A percentile compares a stretch with the other conserved stretches of the same genome.
Evolutionary conservation across 768 basidiomycete species (phyloP).

Genomic region (Amyloporia xantha): DNA sequence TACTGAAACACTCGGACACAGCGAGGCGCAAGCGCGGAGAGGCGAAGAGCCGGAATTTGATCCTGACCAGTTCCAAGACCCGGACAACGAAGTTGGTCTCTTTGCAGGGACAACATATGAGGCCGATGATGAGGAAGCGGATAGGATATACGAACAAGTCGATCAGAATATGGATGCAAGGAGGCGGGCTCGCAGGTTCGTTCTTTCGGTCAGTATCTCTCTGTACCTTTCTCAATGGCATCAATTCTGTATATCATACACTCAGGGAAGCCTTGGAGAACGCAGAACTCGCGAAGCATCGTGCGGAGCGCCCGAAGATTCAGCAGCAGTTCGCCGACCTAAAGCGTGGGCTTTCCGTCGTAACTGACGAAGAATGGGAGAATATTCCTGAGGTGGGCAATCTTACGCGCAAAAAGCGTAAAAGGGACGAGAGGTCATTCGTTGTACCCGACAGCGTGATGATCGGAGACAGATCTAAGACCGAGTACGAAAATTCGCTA

Average conservation of each 20-base stretch:
- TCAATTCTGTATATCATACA: background rate
- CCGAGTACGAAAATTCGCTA: slow-evolving; percentile 71
- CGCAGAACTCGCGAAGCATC: slow-evolving; percentile 65
- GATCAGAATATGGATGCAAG: slow-evolving; percentile 88
- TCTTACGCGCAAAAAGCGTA: slow-evolving; percentile 84
- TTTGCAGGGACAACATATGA: slow-evolving; percentile 97
- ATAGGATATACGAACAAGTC: slow-evolving; percentile 89
- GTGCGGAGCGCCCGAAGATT: slow-evolving; percentile 88
- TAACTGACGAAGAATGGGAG: slow-evolving; percentile 93
- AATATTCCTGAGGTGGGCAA: slow-evolving; percentile 94
- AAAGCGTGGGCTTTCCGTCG: slow-evolving; percentile 79
- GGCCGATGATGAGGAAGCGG: slow-evolving; percentile 96
- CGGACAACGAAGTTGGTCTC: slow-evolving; percentile 93
- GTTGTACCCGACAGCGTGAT: slow-evolving; percentile 93
- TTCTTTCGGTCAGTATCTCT: slow-evolving; percentile 35
- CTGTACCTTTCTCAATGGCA: no score
- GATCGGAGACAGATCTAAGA: slow-evolving; percentile 73
- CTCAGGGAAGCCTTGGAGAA: slow-evolving; percentile 71
- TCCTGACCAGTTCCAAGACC: slow-evolving; percentile 91
- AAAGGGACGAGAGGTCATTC: slow-evolving; percentile 79
- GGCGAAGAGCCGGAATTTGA: slow-evolving; percentile 87
- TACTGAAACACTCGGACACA: slow-evolving; percentile 25
- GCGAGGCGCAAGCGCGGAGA: slow-evolving; percentile 79
- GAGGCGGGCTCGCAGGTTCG: slow-evolving; percentile 71
- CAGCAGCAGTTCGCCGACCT: slow-evolving; percentile 95